phyloP scores from a whole-genome alignment of 108 stramenopile genomes.

The Skeletonema costatum region DNA sequence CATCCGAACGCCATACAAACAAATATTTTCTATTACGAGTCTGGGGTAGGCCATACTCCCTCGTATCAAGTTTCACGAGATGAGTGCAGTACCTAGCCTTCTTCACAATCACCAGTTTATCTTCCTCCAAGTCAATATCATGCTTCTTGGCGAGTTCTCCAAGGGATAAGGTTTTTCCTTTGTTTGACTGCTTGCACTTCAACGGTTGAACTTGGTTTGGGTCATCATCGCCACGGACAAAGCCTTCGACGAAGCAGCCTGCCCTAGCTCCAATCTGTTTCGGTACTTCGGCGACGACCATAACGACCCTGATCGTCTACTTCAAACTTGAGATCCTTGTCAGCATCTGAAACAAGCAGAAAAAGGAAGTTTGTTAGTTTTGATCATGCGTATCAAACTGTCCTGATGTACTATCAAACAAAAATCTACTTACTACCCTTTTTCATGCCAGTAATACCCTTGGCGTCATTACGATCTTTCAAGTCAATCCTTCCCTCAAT shows the following conservation, averaged over 20 bases:
- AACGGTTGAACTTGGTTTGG: slow-evolving; percentile 1
- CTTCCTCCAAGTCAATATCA: slow-evolving; percentile 48
- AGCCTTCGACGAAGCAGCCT: slow-evolving; percentile 60
- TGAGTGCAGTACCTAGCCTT: slow-evolving; percentile 61
- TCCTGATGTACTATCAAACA: background rate
- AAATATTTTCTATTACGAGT: slow-evolving; percentile 69
- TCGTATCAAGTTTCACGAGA: slow-evolving; percentile 63
- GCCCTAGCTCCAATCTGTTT: slow-evolving; percentile 53
- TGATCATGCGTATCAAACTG: background rate
- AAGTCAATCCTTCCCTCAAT: slow-evolving; percentile 58
- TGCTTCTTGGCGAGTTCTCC: slow-evolving; percentile 47
- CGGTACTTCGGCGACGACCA: slow-evolving; percentile 56
- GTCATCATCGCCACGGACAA: slow-evolving; percentile 27
- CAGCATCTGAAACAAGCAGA: slow-evolving; percentile 5
- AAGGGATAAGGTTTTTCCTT: slow-evolving; percentile 37
- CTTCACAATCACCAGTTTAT: slow-evolving; percentile 63
- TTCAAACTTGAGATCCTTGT: slow-evolving; percentile 36
- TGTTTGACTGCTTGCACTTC: slow-evolving; percentile 24
- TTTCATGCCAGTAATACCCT: slow-evolving; percentile 44
- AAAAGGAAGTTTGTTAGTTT: background rate
- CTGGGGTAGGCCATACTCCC: slow-evolving; percentile 78
- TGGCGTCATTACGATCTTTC: slow-evolving; percentile 28
- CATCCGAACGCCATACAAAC: slow-evolving; percentile 65
- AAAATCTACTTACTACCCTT: slow-evolving; percentile 1
- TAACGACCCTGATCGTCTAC: slow-evolving; percentile 26